Evolutionary conservation across 2,329 filamentous ascomycete species (phyloP).

Genomic region (Aspergillus melleus): DNA sequence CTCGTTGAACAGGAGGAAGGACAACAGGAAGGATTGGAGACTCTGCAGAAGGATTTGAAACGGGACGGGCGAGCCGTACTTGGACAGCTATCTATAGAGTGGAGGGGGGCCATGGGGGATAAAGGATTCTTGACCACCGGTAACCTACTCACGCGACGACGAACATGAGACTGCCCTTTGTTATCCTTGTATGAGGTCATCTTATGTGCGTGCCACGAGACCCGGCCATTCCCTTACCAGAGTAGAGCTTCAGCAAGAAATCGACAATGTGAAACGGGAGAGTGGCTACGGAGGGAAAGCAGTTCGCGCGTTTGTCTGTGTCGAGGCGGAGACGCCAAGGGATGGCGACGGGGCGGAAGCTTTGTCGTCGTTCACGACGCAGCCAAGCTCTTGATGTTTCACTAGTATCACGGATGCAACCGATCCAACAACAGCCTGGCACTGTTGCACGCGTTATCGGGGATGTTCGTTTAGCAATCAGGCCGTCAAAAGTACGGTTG

Average conservation of each 20-base stretch:
- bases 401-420: background rate
- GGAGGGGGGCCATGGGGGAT: constrained; percentile 88
- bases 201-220: background rate
- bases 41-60: constrained; percentile 50
- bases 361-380: background rate
- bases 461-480: background rate
- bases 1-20: constrained; percentile 57
- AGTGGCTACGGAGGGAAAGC: background rate
- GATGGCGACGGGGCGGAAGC: background rate
- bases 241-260: background rate
- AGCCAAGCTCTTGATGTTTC: constrained; percentile 4
- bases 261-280: background rate
- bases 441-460: background rate
- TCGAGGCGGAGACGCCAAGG: background rate
- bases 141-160: constrained; percentile 59
- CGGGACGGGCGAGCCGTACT: constrained; percentile 61
- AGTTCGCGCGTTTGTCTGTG: background rate
- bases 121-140: constrained; percentile 84
- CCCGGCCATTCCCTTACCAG: background rate
- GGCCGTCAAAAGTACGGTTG: background rate
- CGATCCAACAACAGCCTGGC: background rate
- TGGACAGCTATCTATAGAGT: constrained; percentile 81
- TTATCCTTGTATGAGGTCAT: background rate
- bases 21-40: constrained; percentile 52
- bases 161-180: constrained; percentile 22